Evolutionary conservation across 257 asterid species (phyloP).

Genomic region (Solanum habrochaites): DNA sequence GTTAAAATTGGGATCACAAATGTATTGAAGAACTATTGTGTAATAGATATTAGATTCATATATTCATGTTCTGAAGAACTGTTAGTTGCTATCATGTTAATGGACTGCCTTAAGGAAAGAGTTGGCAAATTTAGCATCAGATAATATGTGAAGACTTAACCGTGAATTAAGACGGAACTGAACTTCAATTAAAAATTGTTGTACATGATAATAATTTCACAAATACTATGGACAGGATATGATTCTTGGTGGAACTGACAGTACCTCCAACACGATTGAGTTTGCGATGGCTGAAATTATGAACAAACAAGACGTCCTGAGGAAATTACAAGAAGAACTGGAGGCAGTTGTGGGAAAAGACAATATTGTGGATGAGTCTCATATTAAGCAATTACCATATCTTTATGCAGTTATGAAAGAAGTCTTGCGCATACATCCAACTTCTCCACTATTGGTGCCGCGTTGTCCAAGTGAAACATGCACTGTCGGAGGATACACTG

Average conservation of each 20-base stretch:
- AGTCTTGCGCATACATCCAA: conserved; percentile 43
- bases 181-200: not conserved
- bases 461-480: conserved; percentile 49
- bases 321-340: conserved; percentile 36
- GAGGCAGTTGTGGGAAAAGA: conserved; percentile 35
- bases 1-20: too few species aligned
- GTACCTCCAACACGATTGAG: conserved; percentile 54
- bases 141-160: not conserved
- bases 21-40: too few species aligned
- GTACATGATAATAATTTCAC: not conserved
- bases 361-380: conserved; percentile 38
- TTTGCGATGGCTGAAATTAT: conserved; percentile 58
- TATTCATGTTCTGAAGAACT: too few species aligned
- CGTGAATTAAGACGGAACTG: not conserved
- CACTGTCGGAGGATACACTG: conserved; percentile 28
- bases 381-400: conserved; percentile 35
- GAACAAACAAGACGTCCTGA: conserved; percentile 36
- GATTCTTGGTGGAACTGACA: conserved; percentile 68
- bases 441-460: conserved; percentile 52
- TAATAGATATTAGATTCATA: too few species aligned
- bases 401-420: conserved; percentile 49
- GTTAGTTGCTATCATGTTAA: too few species aligned
- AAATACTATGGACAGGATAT: conserved; percentile 30
- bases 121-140: not conserved
- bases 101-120: too few species aligned